Evolutionary conservation across 2,329 filamentous ascomycete species (phyloP), one percentile per base, ranked within the genome.

Genomic region (Leptographium lundbergii): DNA sequence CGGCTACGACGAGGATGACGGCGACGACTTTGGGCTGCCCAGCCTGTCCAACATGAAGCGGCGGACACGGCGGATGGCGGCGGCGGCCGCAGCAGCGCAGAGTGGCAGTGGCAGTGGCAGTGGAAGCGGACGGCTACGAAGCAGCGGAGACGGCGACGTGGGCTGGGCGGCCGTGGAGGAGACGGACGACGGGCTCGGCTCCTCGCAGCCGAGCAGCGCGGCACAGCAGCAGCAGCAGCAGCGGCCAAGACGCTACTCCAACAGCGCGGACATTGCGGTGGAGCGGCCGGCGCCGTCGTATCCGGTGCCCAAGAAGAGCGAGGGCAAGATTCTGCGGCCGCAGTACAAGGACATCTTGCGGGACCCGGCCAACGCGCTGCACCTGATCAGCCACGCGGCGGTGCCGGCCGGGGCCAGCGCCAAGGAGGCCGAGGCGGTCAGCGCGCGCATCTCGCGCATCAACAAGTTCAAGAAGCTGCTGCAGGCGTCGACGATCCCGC

Each of bases 401-500:
- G 77, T 88, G 53, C 84, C 89, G 13, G 74, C 80, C 29, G 86
- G 87, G 68, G 89, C 91, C 2, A 81, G 85, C 0, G 80, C 86
- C 1, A 97, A 95, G 70, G 90, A 96, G 69, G 77, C 86, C 22
- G 92, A 97, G 68, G 87, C 86, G 14, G 86, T 95, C 69, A 91
- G 88, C 59, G 88, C 91, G 52, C 85, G 90, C 61, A 94, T 96
- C 66, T 88, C 89, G 7, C 86, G 94, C 63, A 99, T 99, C 70
- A 96, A 99, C 74, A 97, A 97, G 70, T 99, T 99, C 75, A 99
- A 99, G 73, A 88, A 87, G 66, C 89, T 99, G 57, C 78, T 99
- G 7, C 94, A 99, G 73, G 84, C 92, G 25, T 96, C 89, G 48
- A 91, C 89, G 1, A 94, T 99, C 66, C 86, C 90, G 2, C 74